Percentiles rank a stretch among this genome's conserved stretches.
Evolutionary conservation across 371 early-diverging fungal genomes (phyloP).

Genomic region (Amoeboaphelidium occidentale): DNA sequence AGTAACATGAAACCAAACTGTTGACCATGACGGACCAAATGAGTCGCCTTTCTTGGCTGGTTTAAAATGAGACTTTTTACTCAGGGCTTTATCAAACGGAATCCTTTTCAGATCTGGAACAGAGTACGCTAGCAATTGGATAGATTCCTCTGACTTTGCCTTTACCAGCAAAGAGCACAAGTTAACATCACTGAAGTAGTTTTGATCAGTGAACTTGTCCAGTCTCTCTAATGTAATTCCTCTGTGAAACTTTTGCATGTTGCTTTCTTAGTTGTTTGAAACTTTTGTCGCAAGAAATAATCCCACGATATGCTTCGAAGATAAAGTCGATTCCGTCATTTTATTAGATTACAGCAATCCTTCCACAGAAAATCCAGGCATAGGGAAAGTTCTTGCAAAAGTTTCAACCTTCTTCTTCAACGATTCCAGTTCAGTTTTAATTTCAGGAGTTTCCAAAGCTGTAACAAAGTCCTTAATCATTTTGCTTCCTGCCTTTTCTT

Average conservation of each 20-base stretch:
- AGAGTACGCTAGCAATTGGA: constrained; percentile 32
- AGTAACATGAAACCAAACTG: constrained; percentile 15
- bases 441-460: constrained; percentile 31
- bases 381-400: constrained; percentile 69
- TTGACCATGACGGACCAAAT: constrained; percentile 35
- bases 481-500: constrained; percentile 50
- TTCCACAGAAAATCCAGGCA: constrained; percentile 39
- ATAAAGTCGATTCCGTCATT: too few relatives aligned
- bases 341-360: neutral
- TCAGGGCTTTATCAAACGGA: constrained; percentile 58
- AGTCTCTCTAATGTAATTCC: constrained; percentile 28
- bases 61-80: constrained; percentile 30
- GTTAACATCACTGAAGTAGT: constrained; percentile 26
- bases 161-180: constrained; percentile 20
- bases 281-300: too few relatives aligned
- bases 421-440: constrained; percentile 11
- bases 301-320: too few relatives aligned
- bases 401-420: constrained; percentile 69
- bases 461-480: constrained; percentile 84
- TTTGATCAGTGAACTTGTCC: constrained; percentile 17
- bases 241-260: constrained; percentile 18
- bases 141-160: constrained; percentile 7
- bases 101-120: constrained; percentile 57
- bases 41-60: constrained; percentile 34
- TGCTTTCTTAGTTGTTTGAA: too few relatives aligned